These are phyloP conservation scores for Alnus glutinosa DNA, from an alignment of 306 rosid species.

Conservation along the genomic window DNA sequence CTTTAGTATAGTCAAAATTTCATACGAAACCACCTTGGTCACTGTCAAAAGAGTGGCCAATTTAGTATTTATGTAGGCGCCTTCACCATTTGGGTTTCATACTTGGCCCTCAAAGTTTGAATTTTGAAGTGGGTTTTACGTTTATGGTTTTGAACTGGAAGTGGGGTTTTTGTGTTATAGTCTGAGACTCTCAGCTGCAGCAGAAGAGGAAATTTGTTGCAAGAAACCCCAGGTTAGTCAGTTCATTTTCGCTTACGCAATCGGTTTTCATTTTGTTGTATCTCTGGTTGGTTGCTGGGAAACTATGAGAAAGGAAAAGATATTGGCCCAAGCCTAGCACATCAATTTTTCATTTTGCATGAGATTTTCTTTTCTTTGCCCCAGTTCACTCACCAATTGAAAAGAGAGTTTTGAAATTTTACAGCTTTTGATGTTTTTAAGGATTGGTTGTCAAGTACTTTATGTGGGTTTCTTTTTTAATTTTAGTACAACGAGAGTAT, in stretches of 20 bases:
- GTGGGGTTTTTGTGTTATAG: constrained; percentile 20
- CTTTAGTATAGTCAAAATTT: constrained; percentile 50
- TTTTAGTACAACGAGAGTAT: constrained; percentile 41
- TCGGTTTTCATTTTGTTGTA: constrained; percentile 17
- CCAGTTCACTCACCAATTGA: constrained; percentile 7
- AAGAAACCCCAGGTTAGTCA: not conserved
- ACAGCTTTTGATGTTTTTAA: constrained; percentile 50
- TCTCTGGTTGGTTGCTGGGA: constrained; percentile 29
- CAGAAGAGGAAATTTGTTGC: constrained; percentile 12
- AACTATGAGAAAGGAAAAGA: constrained; percentile 6
- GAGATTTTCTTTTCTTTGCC: not conserved
- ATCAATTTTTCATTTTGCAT: not conserved
- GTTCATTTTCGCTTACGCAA: constrained; percentile 12
- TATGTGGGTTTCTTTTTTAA: constrained; percentile 32
- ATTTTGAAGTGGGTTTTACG: constrained; percentile 19
- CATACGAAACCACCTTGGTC: constrained; percentile 47
- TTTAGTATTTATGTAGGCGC: constrained; percentile 6
- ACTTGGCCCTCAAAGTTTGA: constrained; percentile 30
- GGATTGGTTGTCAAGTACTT: constrained; percentile 45
- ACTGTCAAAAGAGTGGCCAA: constrained; percentile 33
- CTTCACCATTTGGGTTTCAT: constrained; percentile 32
- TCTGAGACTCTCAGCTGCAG: constrained; percentile 23
- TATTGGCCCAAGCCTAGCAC: constrained; percentile 4
- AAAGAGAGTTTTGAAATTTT: constrained; percentile 27
- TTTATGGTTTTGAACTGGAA: constrained; percentile 22